Conservation (phyloP, 2,329 filamentous ascomycete species). For the Tolypocladium capitatum region DNA sequence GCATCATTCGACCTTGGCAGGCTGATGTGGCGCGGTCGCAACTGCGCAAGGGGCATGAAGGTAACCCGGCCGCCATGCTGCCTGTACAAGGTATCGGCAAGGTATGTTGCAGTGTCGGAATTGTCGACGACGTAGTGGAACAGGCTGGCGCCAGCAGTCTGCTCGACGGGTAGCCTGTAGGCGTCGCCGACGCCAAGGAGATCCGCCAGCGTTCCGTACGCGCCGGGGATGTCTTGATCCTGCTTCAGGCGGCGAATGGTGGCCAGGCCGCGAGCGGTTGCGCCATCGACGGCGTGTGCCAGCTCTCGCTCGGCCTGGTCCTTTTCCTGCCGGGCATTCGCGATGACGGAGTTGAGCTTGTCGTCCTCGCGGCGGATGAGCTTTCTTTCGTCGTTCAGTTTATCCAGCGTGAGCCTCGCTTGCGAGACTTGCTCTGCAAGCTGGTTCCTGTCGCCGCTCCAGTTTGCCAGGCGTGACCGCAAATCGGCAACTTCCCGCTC, state of each 20-base stretch:
- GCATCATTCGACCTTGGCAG: slow-evolving; percentile 80
- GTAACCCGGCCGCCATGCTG: slow-evolving; percentile 78
- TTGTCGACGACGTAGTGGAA: slow-evolving; percentile 96
- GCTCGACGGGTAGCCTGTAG: slow-evolving; percentile 82
- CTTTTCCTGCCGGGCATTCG: slow-evolving; percentile 62
- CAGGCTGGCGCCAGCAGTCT: slow-evolving; percentile 80
- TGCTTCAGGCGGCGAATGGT: slow-evolving; percentile 72
- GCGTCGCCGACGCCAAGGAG: slow-evolving; percentile 75
- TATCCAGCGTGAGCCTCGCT: slow-evolving; percentile 67
- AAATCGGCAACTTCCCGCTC: slow-evolving; percentile 61
- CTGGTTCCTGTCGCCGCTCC: slow-evolving; percentile 58
- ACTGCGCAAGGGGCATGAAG: slow-evolving; percentile 81
- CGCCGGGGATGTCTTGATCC: slow-evolving; percentile 67
- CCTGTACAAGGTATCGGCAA: slow-evolving; percentile 67
- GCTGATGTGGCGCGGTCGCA: slow-evolving; percentile 58
- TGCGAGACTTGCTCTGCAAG: slow-evolving; percentile 62
- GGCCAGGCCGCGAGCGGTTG: slow-evolving; percentile 76
- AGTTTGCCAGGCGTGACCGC: slow-evolving; percentile 62
- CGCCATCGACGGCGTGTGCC: slow-evolving; percentile 76
- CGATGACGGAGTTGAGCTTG: slow-evolving; percentile 65
- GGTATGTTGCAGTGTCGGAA: slow-evolving; percentile 69
- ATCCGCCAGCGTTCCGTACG: slow-evolving; percentile 86
- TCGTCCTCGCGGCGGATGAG: slow-evolving; percentile 80
- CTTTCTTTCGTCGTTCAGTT: slow-evolving; percentile 75
- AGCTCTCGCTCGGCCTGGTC: slow-evolving; percentile 66